Conservation (phyloP, 208 protist genomes). For the Acanthamoeba culbertsoni region DNA sequence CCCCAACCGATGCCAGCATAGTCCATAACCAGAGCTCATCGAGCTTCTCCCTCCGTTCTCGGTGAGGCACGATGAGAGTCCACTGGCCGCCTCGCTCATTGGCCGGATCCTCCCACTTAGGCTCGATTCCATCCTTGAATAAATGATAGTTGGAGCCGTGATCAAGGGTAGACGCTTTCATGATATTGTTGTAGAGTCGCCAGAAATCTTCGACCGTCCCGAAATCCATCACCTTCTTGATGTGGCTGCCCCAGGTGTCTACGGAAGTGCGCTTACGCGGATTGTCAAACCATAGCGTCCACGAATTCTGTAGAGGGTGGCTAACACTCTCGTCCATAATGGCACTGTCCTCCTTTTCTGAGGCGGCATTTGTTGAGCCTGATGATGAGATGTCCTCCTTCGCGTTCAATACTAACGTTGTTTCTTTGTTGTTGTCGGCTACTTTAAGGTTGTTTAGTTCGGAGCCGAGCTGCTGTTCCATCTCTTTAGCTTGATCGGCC, state of each 20-base stretch:
- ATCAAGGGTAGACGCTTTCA: slow-evolving; percentile 82
- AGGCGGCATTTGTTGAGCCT: not conserved
- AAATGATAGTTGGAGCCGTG: slow-evolving; percentile 90
- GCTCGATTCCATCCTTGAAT: slow-evolving; percentile 93
- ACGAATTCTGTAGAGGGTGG: slow-evolving; percentile 77
- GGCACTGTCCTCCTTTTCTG: not conserved
- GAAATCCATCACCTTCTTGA: slow-evolving; percentile 76
- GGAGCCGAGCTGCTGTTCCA: not conserved
- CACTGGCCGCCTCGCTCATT: slow-evolving; percentile 91
- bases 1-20: slow-evolving; percentile 73
- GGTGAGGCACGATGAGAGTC: slow-evolving; percentile 49
- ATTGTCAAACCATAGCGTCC: slow-evolving; percentile 80
- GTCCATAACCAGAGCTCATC: slow-evolving; percentile 61
- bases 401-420: too few relatives aligned
- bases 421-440: not conserved
- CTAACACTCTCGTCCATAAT: slow-evolving; percentile 32
- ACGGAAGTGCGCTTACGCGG: slow-evolving; percentile 60
- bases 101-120: slow-evolving; percentile 93
- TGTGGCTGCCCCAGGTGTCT: slow-evolving; percentile 60
- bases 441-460: not conserved
- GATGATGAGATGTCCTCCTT: not conserved
- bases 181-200: slow-evolving; percentile 92
- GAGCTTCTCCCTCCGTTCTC: slow-evolving; percentile 36
- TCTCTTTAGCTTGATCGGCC: not conserved
- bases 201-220: slow-evolving; percentile 78